Percentiles rank a stretch among this genome's conserved stretches.
Evolutionary conservation across 2,329 filamentous ascomycete genomes (phyloP).

Genomic region (Colletotrichum liriopes): DNA sequence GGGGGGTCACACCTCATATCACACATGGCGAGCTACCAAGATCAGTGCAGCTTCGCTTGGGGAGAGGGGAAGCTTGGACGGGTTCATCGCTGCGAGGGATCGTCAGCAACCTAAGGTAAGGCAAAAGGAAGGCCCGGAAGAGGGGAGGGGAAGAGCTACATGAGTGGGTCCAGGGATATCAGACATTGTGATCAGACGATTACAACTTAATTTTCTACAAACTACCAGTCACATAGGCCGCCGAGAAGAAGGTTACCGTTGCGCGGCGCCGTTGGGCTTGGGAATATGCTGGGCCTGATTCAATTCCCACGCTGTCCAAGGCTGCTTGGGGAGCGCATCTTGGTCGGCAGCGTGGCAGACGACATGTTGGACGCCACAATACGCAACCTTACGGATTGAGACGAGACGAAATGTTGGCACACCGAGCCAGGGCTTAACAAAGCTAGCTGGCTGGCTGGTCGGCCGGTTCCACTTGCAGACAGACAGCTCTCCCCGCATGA

Average conservation of each 20-base stretch:
- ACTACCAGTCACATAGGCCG: background rate
- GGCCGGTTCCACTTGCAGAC: constrained; percentile 3
- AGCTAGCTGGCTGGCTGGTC: constrained; percentile 9
- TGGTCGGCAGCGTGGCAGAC: constrained; percentile 22
- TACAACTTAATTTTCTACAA: background rate
- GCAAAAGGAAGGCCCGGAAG: constrained; percentile 5
- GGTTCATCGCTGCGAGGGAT: constrained; percentile 26
- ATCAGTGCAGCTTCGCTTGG: constrained; percentile 2
- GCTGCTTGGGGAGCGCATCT: background rate
- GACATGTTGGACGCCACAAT: constrained; percentile 38
- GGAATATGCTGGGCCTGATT: constrained; percentile 12
- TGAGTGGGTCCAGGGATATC: constrained; percentile 11
- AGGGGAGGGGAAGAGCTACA: constrained; percentile 3
- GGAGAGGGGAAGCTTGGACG: constrained; percentile 18
- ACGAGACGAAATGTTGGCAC: constrained; percentile 20
- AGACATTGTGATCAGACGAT: constrained; percentile 16
- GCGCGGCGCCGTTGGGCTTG: constrained; percentile 9
- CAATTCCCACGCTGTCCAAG: constrained; percentile 10
- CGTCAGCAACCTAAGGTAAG: constrained; percentile 8
- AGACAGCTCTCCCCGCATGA: constrained; percentile 14
- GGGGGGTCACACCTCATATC: background rate
- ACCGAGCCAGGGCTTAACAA: background rate
- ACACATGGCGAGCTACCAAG: constrained; percentile 7
- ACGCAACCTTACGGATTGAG: constrained; percentile 22
- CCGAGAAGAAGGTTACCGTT: constrained; percentile 17